Evolutionary conservation across 176 grass and related monocot species (phyloP), one percentile per base, ranked within the genome.

Genomic region (Rhipidocladum racemiflorum): DNA sequence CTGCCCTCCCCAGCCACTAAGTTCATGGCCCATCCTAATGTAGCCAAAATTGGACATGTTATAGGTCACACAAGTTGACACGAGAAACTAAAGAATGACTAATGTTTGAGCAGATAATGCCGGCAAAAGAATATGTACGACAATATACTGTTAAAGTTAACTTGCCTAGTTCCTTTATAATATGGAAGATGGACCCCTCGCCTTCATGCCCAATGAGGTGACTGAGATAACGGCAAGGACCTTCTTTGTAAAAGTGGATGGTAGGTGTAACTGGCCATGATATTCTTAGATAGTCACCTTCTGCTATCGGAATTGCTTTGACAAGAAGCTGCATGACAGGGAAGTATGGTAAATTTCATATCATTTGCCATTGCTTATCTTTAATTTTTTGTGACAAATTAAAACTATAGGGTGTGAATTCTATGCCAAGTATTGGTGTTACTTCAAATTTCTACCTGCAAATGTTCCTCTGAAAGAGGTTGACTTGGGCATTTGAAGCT

Each of bases 131-230:
- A 62, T 45, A 62, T 45, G 20, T 65, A 61, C 40, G 68, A 11
- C 53, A 81, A 71, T 81, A 30, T 77, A 89, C 3, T 59, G 65
- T 64, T 48, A 5, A 81, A 70, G n/a, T 67, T 9, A 84, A 87
- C 51, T 88, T 92, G 64, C 95, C 92, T 90, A 98, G 83, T 88
- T 98, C 88, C 75, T 98, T 98, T 85, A 93, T 91, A 77, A 87
- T 79, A 84, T 89, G 88, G 88, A 95, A 98, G 74, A 98, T 88
- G 78, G 95, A 98, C 40, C 92, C 92, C 83, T 95, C 87, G 61
- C 92, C 92, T 90, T 93, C 88, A 91, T 98, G 92, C 12, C 92
- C 90, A 82, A 98, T 91, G 32, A 98, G 90, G 83, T 98, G 95
- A 78, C 81, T 28, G 20, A 98, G 84, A 65, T 98, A 98, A 70